Conservation (phyloP, 2,329 filamentous ascomycete species). For the Cytospora mali region DNA sequence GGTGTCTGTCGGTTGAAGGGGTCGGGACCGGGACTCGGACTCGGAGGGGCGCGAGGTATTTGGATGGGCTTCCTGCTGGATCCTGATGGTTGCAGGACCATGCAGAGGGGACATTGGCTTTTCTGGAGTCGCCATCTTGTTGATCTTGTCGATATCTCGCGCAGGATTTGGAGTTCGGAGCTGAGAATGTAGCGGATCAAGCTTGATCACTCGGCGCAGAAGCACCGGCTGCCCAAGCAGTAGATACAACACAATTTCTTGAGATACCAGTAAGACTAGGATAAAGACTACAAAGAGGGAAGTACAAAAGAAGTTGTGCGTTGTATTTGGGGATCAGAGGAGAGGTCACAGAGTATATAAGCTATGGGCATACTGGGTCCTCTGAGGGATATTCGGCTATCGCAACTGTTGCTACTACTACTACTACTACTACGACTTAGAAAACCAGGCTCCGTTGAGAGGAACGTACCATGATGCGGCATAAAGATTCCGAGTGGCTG, state of each 20-base stretch:
- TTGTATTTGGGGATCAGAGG: neutral
- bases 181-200: neutral
- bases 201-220: slow-evolving; percentile 17
- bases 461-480: neutral
- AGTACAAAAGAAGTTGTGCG: neutral
- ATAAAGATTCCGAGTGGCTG: slow-evolving; percentile 13
- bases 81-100: slow-evolving; percentile 25
- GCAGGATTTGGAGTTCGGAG: neutral
- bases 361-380: neutral
- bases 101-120: neutral
- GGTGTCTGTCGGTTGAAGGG: slow-evolving; percentile 23
- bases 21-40: slow-evolving; percentile 24
- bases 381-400: slow-evolving; percentile 25
- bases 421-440: neutral
- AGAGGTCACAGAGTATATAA: neutral
- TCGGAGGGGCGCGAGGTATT: slow-evolving; percentile 19
- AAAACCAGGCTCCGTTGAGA: neutral
- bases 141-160: neutral
- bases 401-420: neutral
- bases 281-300: neutral
- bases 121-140: slow-evolving; percentile 2
- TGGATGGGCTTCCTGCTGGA: slow-evolving; percentile 27
- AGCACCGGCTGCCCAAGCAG: slow-evolving; percentile 9
- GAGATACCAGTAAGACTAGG: no score
- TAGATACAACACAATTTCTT: neutral